Evolutionary conservation across 352 stramenopile species (phyloP).

Genomic region (Globisporangium middletonii): DNA sequence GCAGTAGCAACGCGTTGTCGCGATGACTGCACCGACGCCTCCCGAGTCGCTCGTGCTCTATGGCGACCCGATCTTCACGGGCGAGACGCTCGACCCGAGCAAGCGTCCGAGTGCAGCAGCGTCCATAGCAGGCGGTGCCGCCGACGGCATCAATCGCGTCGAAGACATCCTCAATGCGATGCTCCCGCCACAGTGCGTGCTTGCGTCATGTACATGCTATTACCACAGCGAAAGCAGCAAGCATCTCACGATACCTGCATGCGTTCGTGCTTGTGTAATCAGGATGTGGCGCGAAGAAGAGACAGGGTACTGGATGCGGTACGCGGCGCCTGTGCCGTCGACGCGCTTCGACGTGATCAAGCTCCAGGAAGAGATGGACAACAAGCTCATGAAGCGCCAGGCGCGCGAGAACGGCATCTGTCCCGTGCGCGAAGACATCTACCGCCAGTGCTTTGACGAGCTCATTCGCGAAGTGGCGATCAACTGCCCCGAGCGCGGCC

Average conservation of each 20-base stretch:
- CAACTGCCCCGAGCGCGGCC: slow-evolving; percentile 88
- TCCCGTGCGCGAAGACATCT: slow-evolving; percentile 91
- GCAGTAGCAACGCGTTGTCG: neutral
- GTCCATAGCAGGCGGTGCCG: slow-evolving; percentile 16
- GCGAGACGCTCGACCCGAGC: slow-evolving; percentile 57
- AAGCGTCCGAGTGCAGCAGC: slow-evolving; percentile 30
- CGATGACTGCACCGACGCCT: slow-evolving; percentile 52
- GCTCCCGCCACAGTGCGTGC: slow-evolving; percentile 58
- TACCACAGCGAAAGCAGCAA: neutral
- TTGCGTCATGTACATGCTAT: slow-evolving; percentile 1
- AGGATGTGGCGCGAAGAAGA: slow-evolving; percentile 81
- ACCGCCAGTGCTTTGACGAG: slow-evolving; percentile 90
- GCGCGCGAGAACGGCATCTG: slow-evolving; percentile 91
- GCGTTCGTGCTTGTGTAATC: neutral
- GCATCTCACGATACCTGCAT: neutral
- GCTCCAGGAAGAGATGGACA: slow-evolving; percentile 88
- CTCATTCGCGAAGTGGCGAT: slow-evolving; percentile 91
- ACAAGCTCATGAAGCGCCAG: slow-evolving; percentile 85
- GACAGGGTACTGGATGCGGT: slow-evolving; percentile 89
- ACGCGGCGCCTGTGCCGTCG: slow-evolving; percentile 85
- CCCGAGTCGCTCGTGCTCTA: slow-evolving; percentile 89
- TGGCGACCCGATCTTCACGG: slow-evolving; percentile 88
- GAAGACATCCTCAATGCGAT: slow-evolving; percentile 78
- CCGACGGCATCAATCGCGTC: slow-evolving; percentile 49
- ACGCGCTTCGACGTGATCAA: slow-evolving; percentile 92